Percentiles rank a stretch among this genome's conserved stretches.
These are phyloP conservation scores for Aureobasidium melanogenum DNA, from an alignment of 2,329 filamentous ascomycete species.

Conservation along the genomic window DNA sequence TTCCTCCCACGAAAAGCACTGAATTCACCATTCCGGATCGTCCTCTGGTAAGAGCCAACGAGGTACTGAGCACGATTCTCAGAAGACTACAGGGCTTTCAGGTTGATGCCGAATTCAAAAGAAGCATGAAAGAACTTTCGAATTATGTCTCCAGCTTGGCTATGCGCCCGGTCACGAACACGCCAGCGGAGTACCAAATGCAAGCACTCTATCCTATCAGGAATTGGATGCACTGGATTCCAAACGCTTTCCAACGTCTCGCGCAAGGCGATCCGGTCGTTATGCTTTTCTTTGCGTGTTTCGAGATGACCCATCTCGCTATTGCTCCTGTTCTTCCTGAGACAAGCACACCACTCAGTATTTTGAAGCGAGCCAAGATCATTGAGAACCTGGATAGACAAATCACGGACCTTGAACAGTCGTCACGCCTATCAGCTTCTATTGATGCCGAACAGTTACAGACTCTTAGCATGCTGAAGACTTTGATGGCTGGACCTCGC, in stretches of 20 bases:
- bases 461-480: neutral
- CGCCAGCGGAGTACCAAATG: neutral
- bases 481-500: neutral
- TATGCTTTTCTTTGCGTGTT: neutral
- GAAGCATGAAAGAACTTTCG: neutral
- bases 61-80: neutral
- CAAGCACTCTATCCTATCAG: conserved; percentile 1
- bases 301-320: neutral
- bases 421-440: neutral
- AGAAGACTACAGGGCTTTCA: neutral
- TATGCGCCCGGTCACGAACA: neutral
- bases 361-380: neutral
- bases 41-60: neutral
- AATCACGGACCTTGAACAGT: neutral
- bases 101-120: neutral
- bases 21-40: neutral
- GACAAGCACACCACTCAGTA: neutral
- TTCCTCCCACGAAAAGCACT: no score
- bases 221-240: neutral
- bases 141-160: neutral
- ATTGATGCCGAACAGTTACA: neutral
- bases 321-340: neutral
- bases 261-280: neutral
- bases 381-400: neutral
- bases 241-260: neutral